Base-by-base conservation (phyloP, 768 basidiomycete genomes). In the Tylopilus sp. region DNA sequence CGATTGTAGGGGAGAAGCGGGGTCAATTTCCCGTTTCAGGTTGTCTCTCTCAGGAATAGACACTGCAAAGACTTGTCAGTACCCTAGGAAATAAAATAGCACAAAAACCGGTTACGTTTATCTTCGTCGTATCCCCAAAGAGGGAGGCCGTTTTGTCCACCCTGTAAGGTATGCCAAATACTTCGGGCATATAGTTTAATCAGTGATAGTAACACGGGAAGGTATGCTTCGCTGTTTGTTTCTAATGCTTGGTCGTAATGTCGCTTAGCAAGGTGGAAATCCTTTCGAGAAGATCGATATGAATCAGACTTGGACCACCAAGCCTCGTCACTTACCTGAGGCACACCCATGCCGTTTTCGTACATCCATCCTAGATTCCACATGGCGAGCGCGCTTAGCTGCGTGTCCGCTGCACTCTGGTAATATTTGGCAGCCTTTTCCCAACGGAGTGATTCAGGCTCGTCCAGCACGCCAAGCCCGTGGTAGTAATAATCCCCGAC, bases 321-420 rank as follows among this genome's bases (percentile, higher is more conserved):
- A 38, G 10, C 28, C 12, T 28, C 41, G 7, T 28, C 43, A 56
- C 74, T 57, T 56, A 90, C 92, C 78, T 89, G 87, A 24, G 89
- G 84, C 0, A 98, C 91, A 3, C 97, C 97, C 21, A 90, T 69
- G 0, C 97, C 97, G 61, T 93, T 92, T 73, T 98, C 96, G 68
- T 98, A 98, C 97, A 98, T 98, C 91, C 92, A 98, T 2, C 96
- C 97, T 12, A 98, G 73, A 64, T 98, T 97, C 93, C 93, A 98
- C 86, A 97, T 92, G 1, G 97, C 94, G 57, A 98, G 76, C 1
- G 97, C 93, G 60, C 93, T 97, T 62, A 88, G 61, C 55, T 95
- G 91, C 3, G 92, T 95, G 58, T 94, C 92, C 3, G 91, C 92
- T 4, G 97, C 97, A 28, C 90, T 88, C 65, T 91, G 93, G 63